Evolutionary conservation across 2,329 filamentous ascomycete genomes (phyloP).

Genomic region (Sarocladium kiliense): DNA sequence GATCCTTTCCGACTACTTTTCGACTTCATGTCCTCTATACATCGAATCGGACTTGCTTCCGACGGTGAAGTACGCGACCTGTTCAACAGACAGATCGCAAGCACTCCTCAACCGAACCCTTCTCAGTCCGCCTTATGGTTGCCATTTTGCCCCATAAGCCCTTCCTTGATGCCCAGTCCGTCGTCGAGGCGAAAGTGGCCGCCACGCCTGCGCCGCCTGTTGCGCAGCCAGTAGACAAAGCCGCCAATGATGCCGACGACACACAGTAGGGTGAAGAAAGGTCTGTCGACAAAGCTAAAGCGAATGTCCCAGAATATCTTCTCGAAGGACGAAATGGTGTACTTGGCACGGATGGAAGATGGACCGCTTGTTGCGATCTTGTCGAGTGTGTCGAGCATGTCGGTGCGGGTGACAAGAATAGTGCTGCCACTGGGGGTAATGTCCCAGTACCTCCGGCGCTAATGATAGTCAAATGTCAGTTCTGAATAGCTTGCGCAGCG

Average conservation of each 20-base stretch:
- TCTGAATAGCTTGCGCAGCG: too few species aligned
- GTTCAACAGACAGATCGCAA: too few species aligned
- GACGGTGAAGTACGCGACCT: too few species aligned
- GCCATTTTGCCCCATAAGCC: slow-evolving; percentile 47
- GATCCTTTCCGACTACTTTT: too few species aligned
- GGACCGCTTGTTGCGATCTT: slow-evolving; percentile 61
- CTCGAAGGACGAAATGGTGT: slow-evolving; percentile 67
- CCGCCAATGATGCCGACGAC: slow-evolving; percentile 52
- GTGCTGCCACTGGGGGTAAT: slow-evolving; percentile 80
- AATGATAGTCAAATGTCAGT: too few species aligned
- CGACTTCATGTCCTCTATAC: too few species aligned
- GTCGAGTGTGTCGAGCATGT: slow-evolving; percentile 80
- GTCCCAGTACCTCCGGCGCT: slow-evolving; percentile 96
- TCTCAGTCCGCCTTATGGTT: slow-evolving; percentile 47
- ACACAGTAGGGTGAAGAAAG: slow-evolving; percentile 52
- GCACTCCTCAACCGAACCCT: too few species aligned
- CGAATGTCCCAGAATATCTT: slow-evolving; percentile 66
- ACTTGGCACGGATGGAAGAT: slow-evolving; percentile 69
- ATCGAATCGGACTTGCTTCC: too few species aligned
- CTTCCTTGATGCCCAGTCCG: slow-evolving; percentile 55
- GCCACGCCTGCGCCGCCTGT: slow-evolving; percentile 44
- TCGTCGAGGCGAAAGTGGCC: slow-evolving; percentile 61
- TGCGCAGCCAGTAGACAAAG: slow-evolving; percentile 44
- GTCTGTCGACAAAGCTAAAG: slow-evolving; percentile 53
- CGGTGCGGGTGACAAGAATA: slow-evolving; percentile 84